Conservation (phyloP, 2,329 filamentous ascomycete genomes). For the Shiraia sp. region DNA sequence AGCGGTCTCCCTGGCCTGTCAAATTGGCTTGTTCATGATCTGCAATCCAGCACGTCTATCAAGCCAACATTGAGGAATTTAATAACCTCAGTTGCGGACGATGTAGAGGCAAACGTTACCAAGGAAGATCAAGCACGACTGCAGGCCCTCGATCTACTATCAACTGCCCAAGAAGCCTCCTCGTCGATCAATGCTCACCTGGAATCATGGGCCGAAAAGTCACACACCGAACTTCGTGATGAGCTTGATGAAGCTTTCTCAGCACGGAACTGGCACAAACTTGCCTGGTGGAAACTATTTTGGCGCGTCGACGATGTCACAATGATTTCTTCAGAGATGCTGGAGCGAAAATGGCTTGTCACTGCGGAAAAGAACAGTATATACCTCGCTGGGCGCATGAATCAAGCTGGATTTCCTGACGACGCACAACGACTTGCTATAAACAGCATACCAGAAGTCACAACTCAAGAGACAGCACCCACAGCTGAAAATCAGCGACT, state of each 20-base stretch:
- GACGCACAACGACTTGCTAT: constrained; percentile 11
- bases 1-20: constrained; percentile 69
- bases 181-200: constrained; percentile 62
- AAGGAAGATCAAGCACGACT: constrained; percentile 52
- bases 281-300: constrained; percentile 93
- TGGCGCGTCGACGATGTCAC: constrained; percentile 93
- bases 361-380: constrained; percentile 80
- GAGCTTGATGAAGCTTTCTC: constrained; percentile 78
- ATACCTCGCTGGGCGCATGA: constrained; percentile 77
- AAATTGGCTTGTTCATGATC: constrained; percentile 62
- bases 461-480: constrained; percentile 20
- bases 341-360: constrained; percentile 75
- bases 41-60: constrained; percentile 49
- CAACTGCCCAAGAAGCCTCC: constrained; percentile 51
- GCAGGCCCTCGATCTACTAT: constrained; percentile 34
- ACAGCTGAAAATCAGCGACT: constrained; percentile 20
- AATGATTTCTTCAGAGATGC: constrained; percentile 78
- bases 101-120: constrained; percentile 57
- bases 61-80: constrained; percentile 70
- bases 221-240: constrained; percentile 81
- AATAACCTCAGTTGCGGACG: constrained; percentile 67
- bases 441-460: constrained; percentile 14
- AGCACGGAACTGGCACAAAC: constrained; percentile 74
- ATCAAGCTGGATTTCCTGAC: constrained; percentile 61
- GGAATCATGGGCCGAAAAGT: constrained; percentile 73